Evolutionary conservation across 2,329 filamentous ascomycete genomes (phyloP).

Genomic region (Colletotrichum sidae): DNA sequence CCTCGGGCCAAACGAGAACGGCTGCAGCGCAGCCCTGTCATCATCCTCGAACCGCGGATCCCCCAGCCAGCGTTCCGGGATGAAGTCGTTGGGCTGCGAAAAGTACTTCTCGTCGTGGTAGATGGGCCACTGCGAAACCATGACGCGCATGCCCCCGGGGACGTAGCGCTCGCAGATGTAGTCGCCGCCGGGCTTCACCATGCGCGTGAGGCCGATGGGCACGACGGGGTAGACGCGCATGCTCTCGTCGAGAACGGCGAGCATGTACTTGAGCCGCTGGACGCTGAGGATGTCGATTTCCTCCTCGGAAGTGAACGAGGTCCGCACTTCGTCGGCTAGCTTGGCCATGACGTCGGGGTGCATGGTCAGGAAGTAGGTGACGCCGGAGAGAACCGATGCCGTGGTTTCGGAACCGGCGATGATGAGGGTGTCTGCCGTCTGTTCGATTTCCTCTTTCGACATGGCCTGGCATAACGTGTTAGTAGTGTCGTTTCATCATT

Average conservation of each 20-base stretch:
- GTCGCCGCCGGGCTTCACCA: conserved; percentile 47
- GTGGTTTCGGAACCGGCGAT: conserved; percentile 59
- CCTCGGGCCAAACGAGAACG: conserved; percentile 60
- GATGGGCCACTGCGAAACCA: conserved; percentile 49
- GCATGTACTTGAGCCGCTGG: conserved; percentile 50
- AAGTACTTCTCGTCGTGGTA: conserved; percentile 49
- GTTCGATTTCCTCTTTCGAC: conserved; percentile 23
- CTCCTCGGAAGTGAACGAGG: conserved; percentile 46
- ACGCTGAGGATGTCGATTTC: conserved; percentile 52
- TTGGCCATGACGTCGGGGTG: conserved; percentile 47
- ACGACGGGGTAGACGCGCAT: conserved; percentile 50
- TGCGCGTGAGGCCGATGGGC: conserved; percentile 41
- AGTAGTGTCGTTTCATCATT: too few relatives aligned
- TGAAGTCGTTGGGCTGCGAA: conserved; percentile 55
- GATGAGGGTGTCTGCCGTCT: conserved; percentile 40
- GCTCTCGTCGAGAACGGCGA: conserved; percentile 54
- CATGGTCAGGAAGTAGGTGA: conserved; percentile 52
- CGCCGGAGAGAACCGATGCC: conserved; percentile 54
- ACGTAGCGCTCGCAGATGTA: conserved; percentile 46
- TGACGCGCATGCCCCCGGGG: conserved; percentile 49
- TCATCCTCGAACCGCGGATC: conserved; percentile 41
- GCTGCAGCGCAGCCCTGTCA: conserved; percentile 53
- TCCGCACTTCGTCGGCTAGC: conserved; percentile 54
- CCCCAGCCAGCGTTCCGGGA: conserved; percentile 54
- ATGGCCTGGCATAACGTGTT: conserved; percentile 12